These are phyloP conservation scores for Anethum foeniculum DNA, from an alignment of 140 eudicot species.

Conservation along the genomic window DNA sequence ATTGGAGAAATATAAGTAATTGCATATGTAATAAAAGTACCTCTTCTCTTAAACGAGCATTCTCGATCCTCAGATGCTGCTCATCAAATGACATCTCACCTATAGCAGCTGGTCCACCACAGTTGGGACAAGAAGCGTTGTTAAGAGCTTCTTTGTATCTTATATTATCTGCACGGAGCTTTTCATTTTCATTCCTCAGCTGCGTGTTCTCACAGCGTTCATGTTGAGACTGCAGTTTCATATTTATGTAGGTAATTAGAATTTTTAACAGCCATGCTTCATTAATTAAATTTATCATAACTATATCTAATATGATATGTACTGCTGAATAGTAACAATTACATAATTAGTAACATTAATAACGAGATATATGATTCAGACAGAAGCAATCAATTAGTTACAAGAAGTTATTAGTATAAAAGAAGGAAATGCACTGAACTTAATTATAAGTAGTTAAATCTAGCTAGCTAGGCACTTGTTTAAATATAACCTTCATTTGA, in stretches of 20 bases:
- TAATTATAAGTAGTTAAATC: not conserved
- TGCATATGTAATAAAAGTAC: conserved; percentile 22
- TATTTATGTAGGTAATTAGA: not conserved
- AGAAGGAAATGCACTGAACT: not conserved
- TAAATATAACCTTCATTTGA: conserved; percentile 72
- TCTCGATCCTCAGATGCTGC: conserved; percentile 89
- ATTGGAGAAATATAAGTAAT: not conserved
- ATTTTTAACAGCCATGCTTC: not conserved
- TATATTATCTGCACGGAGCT: conserved; percentile 73
- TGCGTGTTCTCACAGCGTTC: conserved; percentile 81
- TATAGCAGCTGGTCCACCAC: conserved; percentile 85
- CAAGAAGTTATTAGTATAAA: not conserved
- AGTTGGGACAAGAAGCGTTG: conserved; percentile 77
- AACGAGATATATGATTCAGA: not conserved
- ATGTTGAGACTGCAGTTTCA: conserved; percentile 60
- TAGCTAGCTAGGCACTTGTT: conserved; percentile 3
- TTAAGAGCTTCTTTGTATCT: conserved; percentile 76
- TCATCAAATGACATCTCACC: conserved; percentile 97
- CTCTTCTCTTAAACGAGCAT: conserved; percentile 87
- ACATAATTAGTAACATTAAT: not conserved
- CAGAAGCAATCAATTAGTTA: not conserved
- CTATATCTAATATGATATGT: not conserved
- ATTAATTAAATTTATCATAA: not conserved
- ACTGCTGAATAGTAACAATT: not conserved
- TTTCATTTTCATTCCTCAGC: conserved; percentile 72